Base-by-base conservation (phyloP, 2,329 filamentous ascomycete genomes). In the Xylariales sp. region DNA sequence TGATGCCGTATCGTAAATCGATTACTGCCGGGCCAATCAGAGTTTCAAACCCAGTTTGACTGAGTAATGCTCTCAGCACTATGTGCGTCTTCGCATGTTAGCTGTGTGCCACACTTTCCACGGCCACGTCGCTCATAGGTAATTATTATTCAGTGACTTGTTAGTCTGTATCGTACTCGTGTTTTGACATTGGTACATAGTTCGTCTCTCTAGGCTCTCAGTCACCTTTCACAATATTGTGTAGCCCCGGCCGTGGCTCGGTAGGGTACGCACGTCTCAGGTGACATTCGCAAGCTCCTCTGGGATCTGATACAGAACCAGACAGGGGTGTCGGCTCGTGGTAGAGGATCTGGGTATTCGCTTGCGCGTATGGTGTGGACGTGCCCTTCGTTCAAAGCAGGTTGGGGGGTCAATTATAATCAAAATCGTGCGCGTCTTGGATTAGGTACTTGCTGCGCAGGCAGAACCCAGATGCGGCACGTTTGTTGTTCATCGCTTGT, bases 61-160 rank as follows among this genome's bases (percentile, higher is more conserved):
- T n/a, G 37, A 28, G 15, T 39, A 16, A 28, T 28, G 25, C 20
- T 14, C 37, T 39, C 25, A 39, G 37, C 37, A 39, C 37, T 31
- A 31, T 31, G 37, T 16, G 12, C 37, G 16, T n/a, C 15, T 31
- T 31, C 20, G 37, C 37, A 16, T 39, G 31, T 39, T 16, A 16
- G 24, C 37, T 5, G 32, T 35, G 32, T 18, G 32, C 25, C 20
- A 19, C 37, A 20, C 20, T n/a, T n/a, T n/a, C n/a, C n/a, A n/a
- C n/a, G n/a, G n/a, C n/a, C n/a, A n/a, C n/a, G n/a, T n/a, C n/a
- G n/a, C n/a, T n/a, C n/a, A n/a, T n/a, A n/a, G n/a, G n/a, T n/a
- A n/a, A n/a, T n/a, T n/a, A n/a, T n/a, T n/a, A n/a, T n/a, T n/a
- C n/a, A n/a, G n/a, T n/a, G n/a, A n/a, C n/a, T n/a, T n/a, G n/a